phyloP scores from a whole-genome alignment of 2,329 filamentous ascomycete genomes.

The Xylaria sp. region DNA sequence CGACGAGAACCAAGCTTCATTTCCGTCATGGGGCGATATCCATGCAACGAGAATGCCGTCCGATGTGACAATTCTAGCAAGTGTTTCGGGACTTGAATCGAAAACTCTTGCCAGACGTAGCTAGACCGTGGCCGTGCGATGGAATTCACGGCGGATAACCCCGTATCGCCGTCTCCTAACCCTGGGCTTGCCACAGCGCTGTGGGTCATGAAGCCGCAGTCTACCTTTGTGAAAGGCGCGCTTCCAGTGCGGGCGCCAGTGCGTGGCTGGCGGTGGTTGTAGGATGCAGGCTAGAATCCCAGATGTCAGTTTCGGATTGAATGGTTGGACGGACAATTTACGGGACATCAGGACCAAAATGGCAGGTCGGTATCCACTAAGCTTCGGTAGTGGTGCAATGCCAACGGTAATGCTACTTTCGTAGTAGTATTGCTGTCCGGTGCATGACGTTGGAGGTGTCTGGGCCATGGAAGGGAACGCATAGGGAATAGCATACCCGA shows the following conservation, averaged over 20 bases:
- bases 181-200: neutral
- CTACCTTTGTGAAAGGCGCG: neutral
- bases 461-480: neutral
- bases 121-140: conserved; percentile 5
- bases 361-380: conserved; percentile 25
- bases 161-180: neutral
- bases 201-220: conserved; percentile 1
- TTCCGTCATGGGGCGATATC: conserved; percentile 8
- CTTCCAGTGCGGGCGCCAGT: conserved; percentile 8
- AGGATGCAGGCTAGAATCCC: neutral
- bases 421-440: neutral
- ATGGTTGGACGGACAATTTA: conserved; percentile 31
- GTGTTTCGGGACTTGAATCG: neutral
- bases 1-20: conserved; percentile 10
- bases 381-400: conserved; percentile 2
- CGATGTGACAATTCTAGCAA: conserved; percentile 4
- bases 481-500: neutral
- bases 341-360: conserved; percentile 14
- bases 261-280: conserved; percentile 1
- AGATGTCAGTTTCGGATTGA: neutral
- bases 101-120: neutral
- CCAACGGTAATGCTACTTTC: conserved; percentile 10
- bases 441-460: neutral
- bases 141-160: neutral
- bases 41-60: conserved; percentile 22